Evolutionary conservation across 225 moss, liverwort and hornwort genomes (phyloP).

Genomic region (Bryoerythrophyllum caledonicum): DNA sequence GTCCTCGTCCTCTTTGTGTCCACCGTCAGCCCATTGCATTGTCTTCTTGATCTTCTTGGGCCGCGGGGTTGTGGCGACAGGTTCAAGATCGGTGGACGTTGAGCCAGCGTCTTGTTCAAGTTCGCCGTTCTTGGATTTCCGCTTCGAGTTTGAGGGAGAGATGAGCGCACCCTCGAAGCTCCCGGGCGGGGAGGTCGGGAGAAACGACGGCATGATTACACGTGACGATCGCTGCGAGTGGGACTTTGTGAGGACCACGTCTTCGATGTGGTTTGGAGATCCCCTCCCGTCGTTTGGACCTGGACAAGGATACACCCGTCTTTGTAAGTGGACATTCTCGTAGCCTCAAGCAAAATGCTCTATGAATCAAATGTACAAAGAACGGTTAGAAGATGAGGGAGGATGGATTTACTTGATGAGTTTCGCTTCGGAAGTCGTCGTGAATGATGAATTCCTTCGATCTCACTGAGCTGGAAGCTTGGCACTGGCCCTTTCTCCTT

Average conservation of each 20-base stretch:
- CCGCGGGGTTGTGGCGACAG: conserved; percentile 4
- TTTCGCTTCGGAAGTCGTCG: conserved; percentile 31
- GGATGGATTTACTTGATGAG: conserved; percentile 28
- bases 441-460: conserved; percentile 47
- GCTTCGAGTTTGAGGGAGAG: conserved; percentile 24
- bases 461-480: conserved; percentile 41
- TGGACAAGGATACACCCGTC: conserved; percentile 3
- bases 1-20: conserved; percentile 20
- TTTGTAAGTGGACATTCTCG: background rate
- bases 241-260: conserved; percentile 31
- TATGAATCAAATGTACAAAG: background rate
- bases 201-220: conserved; percentile 34
- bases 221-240: conserved; percentile 29
- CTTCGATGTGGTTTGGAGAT: conserved; percentile 33
- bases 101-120: conserved; percentile 11
- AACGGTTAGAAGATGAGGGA: conserved; percentile 4
- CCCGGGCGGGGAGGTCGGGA: conserved; percentile 36
- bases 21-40: conserved; percentile 51
- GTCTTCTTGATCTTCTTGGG: conserved; percentile 38
- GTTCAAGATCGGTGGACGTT: background rate
- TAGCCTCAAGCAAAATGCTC: background rate
- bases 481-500: conserved; percentile 35
- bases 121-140: conserved; percentile 16
- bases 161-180: background rate
- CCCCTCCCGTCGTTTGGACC: conserved; percentile 36